Base-by-base conservation (phyloP, 2,329 filamentous ascomycete genomes). In the Elsinoe arachidis region DNA sequence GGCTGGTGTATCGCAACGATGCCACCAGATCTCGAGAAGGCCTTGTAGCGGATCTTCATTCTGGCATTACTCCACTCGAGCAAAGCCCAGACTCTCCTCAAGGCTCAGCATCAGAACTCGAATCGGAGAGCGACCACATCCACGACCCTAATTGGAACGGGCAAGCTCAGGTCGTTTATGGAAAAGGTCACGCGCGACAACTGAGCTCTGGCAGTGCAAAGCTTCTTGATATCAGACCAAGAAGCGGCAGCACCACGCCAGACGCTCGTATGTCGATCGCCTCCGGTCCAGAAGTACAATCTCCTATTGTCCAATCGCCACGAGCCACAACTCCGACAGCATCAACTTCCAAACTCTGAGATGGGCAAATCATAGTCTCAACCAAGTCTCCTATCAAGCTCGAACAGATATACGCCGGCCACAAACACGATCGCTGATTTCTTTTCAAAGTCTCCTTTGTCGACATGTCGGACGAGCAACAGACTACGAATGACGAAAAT, bases 131-230 rank as follows among this genome's bases (percentile, higher is more conserved):
- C 30, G 54, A 56, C 15, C 33, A 47, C 5, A 26, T 46, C 4
- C 54, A 56, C 14, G 38, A 46, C 15, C 39, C 33, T 9, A 26
- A 17, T 10, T 43, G 54, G 33, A 26, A 15, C 11, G 54, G 47
- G 14, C 33, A 56, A 30, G 23, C 33, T 10, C 38, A 38, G 17
- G 54, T 56, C 9, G 81, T 81, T 58, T 59, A 56, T 39, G 60
- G 59, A 23, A 81, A 78, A 64, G 76, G 79, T 9, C 87, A 91
- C 64, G 81, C 76, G 17, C 80, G 85, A 56, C 86, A 86, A 61
- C 84, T 90, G 65, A 91, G 87, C 66, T 86, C 87, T 44, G 88
- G 88, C 52, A 91, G 86, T 66, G 87, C 87, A 10, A 87, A 83
- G 70, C 72, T 92, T 54, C 73, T 93, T 52, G 84, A 90, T 52